Base-by-base conservation (phyloP, 192 early-diverging fungal species). In the Podila verticillata region DNA sequence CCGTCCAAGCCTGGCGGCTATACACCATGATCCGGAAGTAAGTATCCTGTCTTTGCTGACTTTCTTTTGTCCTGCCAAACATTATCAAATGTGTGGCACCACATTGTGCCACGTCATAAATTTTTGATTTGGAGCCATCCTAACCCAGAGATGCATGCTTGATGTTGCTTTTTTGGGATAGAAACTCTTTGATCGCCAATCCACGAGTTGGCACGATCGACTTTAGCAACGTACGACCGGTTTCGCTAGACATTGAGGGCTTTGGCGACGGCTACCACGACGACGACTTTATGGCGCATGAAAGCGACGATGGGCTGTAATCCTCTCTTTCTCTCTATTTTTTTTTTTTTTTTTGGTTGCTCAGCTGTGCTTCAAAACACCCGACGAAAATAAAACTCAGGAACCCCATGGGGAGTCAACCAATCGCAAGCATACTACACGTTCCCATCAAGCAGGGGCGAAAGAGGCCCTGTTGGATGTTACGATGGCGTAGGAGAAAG, bases 21-120 rank as follows among this genome's bases (percentile, higher is more conserved):
- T 71, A 91, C 51, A 87, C 88, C 29, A 92, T 92, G 84, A 59
- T 92, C 32, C 83, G 88, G 35, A 93, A 91, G 87, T 89, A 84
- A 59, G 82, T 65, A 10, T 35, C 28, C 6, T 6, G 26, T 28
- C 22, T 7, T 51, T 8, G 20, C 24, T 2, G 7, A 36, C 17
- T 48, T 0, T 35, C 44, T 15, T 47, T 47, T 9, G 7, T 54
- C 51, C 8, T 13, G 1, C 51, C 6, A 51, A 22, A 51, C 49
- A 47, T 47, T 7, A 15, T n/a, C 51, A 54, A 54, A 6, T 34
- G 2, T 34, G 32, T 34, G 12, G 12, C 17, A 44, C 39, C 39
- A 44, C 39, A 44, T 15, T 15, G 10, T 44, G 39, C 39, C 39
- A 44, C 39, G 39, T 44, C 39, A 44, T 15, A 44, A 1, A 17